These are phyloP conservation scores for Exophiala alcalophila DNA, from an alignment of 2,329 filamentous ascomycete genomes.

Conservation along the genomic window DNA sequence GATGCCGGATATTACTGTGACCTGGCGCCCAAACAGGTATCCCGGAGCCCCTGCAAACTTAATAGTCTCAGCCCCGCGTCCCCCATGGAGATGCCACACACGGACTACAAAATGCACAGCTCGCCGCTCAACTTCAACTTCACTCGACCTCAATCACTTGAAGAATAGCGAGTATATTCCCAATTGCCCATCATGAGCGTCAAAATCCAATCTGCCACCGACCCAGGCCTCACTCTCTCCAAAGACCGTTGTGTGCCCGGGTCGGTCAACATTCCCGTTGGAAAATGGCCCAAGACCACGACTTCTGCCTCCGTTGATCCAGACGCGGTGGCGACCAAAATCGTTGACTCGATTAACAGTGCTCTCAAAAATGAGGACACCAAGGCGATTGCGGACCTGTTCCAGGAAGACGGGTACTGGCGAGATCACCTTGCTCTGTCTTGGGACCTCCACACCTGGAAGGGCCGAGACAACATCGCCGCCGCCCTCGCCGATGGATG, in stretches of 20 bases:
- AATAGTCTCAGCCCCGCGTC: neutral
- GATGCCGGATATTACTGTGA: neutral
- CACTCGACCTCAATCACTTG: too few species aligned
- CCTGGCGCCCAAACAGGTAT: neutral
- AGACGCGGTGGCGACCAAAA: slow-evolving; percentile 36
- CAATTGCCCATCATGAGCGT: slow-evolving; percentile 17
- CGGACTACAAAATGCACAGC: too few species aligned
- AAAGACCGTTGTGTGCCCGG: slow-evolving; percentile 50
- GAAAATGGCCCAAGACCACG: slow-evolving; percentile 42
- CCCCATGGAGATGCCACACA: neutral
- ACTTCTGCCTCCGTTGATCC: slow-evolving; percentile 38
- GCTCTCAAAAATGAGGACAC: slow-evolving; percentile 38
- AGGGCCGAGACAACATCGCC: slow-evolving; percentile 44
- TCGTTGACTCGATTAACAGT: slow-evolving; percentile 42
- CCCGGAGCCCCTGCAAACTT: neutral
- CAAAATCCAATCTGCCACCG: slow-evolving; percentile 15
- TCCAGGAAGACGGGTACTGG: slow-evolving; percentile 55
- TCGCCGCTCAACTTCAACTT: too few species aligned
- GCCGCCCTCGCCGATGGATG: slow-evolving; percentile 39
- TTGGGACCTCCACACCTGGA: slow-evolving; percentile 57
- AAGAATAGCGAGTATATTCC: too few species aligned
- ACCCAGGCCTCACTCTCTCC: slow-evolving; percentile 34
- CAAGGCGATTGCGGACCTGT: slow-evolving; percentile 41
- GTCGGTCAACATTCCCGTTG: slow-evolving; percentile 52
- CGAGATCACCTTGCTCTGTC: slow-evolving; percentile 57